Percentiles rank a stretch among this genome's conserved stretches.
These are phyloP conservation scores for Fusarium caatingaense DNA, from an alignment of 2,329 filamentous ascomycete species.

Conservation along the genomic window DNA sequence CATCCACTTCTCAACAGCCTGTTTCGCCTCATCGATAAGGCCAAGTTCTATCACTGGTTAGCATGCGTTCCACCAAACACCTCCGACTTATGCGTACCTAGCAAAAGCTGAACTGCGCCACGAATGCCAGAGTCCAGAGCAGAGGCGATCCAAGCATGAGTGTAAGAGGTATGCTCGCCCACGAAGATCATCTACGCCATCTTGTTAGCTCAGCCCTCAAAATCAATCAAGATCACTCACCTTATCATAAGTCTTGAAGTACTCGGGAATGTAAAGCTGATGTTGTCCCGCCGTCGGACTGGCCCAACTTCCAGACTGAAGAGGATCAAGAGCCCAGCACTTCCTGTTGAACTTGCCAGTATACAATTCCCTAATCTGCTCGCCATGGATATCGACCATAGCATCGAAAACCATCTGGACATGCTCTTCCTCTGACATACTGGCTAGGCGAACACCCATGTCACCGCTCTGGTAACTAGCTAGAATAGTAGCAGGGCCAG, in stretches of 20 bases:
- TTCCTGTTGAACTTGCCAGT: conserved; percentile 20
- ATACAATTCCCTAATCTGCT: background rate
- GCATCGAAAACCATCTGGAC: conserved; percentile 13
- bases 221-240: background rate
- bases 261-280: conserved; percentile 11
- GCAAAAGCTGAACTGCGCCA: background rate
- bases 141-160: conserved; percentile 19
- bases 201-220: too few relatives aligned
- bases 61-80: accelerated
- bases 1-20: conserved; percentile 16
- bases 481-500: conserved; percentile 1
- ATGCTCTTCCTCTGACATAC: conserved; percentile 3
- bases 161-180: conserved; percentile 14
- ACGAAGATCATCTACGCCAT: conserved; percentile 14
- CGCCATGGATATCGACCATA: conserved; percentile 7
- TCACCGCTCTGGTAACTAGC: conserved; percentile 17
- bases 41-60: background rate
- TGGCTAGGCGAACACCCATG: conserved; percentile 9
- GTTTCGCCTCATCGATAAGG: conserved; percentile 16
- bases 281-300: conserved; percentile 18
- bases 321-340: conserved; percentile 18
- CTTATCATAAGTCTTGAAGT: conserved; percentile 21
- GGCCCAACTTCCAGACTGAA: conserved; percentile 17
- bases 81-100: accelerated
- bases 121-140: conserved; percentile 14